Conservation (phyloP, 169 alveolate species). For the Babesia ovata region DNA sequence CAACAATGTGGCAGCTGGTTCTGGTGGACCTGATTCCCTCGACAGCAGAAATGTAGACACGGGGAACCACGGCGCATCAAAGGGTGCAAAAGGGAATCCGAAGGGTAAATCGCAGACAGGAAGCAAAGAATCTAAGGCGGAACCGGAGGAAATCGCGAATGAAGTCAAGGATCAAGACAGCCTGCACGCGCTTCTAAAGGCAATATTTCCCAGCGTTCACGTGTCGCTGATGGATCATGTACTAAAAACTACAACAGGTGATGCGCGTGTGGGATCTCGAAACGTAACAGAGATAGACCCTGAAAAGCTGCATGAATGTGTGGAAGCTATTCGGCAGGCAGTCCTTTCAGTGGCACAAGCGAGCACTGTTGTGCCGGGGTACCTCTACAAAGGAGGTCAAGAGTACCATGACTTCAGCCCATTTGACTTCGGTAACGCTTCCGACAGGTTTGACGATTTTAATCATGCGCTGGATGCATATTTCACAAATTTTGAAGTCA, state of each 20-base stretch:
- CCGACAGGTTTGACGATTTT: slow-evolving; percentile 53
- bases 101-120: neutral
- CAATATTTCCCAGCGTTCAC: slow-evolving; percentile 50
- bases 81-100: slow-evolving; percentile 3
- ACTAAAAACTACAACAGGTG: slow-evolving; percentile 5
- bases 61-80: neutral
- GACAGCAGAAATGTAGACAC: neutral
- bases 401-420: slow-evolving; percentile 63
- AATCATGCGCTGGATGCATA: slow-evolving; percentile 62
- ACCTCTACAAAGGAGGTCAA: slow-evolving; percentile 25
- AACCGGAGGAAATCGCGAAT: neutral
- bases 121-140: neutral
- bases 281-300: slow-evolving; percentile 3
- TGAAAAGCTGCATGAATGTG: slow-evolving; percentile 1
- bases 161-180: slow-evolving; percentile 6
- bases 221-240: slow-evolving; percentile 12
- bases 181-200: slow-evolving; percentile 19
- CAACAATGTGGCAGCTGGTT: neutral
- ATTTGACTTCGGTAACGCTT: slow-evolving; percentile 33
- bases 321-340: slow-evolving; percentile 34
- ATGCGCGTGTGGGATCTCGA: slow-evolving; percentile 3
- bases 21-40: neutral
- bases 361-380: slow-evolving; percentile 42
- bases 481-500: slow-evolving; percentile 58
- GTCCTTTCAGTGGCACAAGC: slow-evolving; percentile 23